Conservation (phyloP, 208 protist genomes). For the Crithidia sp. region DNA sequence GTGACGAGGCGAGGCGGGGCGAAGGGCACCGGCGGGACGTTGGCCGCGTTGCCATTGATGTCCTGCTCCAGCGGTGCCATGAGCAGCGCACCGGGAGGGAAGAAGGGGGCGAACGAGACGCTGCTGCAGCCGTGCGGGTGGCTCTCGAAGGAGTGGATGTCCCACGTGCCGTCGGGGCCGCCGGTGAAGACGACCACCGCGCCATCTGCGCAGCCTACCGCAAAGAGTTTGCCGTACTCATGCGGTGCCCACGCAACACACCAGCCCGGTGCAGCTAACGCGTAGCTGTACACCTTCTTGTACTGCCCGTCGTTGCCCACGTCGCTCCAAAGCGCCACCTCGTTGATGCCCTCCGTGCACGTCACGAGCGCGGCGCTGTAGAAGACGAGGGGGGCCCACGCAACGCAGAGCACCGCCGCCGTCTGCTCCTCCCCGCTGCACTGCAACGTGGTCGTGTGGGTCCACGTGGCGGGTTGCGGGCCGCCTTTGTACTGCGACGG, state of each 20-base stretch:
- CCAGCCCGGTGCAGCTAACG: slow-evolving; percentile 49
- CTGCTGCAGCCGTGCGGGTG: slow-evolving; percentile 52
- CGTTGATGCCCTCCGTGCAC: slow-evolving; percentile 52
- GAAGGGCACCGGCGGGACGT: slow-evolving; percentile 43
- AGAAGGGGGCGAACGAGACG: slow-evolving; percentile 74
- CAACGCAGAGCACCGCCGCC: slow-evolving; percentile 63
- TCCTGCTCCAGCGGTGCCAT: slow-evolving; percentile 68
- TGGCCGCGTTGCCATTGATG: slow-evolving; percentile 13
- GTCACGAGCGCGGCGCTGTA: slow-evolving; percentile 65
- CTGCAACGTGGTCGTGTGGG: slow-evolving; percentile 20
- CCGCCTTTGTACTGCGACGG: slow-evolving; percentile 39
- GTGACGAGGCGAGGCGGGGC: slow-evolving; percentile 80
- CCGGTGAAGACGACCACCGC: slow-evolving; percentile 68
- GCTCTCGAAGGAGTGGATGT: slow-evolving; percentile 60
- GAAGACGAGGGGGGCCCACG: slow-evolving; percentile 77
- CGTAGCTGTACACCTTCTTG: slow-evolving; percentile 58
- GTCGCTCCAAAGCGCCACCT: slow-evolving; percentile 72
- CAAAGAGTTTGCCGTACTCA: slow-evolving; percentile 85
- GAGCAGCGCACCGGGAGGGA: slow-evolving; percentile 68
- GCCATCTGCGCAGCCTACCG: slow-evolving; percentile 75
- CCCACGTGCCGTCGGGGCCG: slow-evolving; percentile 61
- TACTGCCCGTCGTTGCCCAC: slow-evolving; percentile 49
- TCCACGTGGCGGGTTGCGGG: slow-evolving; percentile 32
- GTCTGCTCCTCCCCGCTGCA: slow-evolving; percentile 35
- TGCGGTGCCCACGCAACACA: slow-evolving; percentile 80